Evolutionary conservation across 441 rosid species (phyloP).

Genomic region (Kokia cookei): DNA sequence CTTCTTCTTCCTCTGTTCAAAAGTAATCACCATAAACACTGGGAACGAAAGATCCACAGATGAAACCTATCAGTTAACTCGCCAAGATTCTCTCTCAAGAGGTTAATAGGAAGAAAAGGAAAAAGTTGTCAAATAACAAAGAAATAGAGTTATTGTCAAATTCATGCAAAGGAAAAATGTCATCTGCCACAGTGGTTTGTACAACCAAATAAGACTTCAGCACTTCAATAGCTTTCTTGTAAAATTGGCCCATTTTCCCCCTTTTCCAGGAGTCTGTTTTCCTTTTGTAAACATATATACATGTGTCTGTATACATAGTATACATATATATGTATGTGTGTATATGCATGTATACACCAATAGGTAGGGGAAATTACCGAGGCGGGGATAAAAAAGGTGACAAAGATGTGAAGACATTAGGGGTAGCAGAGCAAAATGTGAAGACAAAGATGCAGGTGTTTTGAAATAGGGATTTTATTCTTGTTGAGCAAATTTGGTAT

Average conservation of each 20-base stretch:
- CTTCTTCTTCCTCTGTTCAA: conserved; percentile 95
- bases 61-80: conserved; percentile 52
- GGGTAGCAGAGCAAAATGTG: neutral
- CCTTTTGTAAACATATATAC: neutral
- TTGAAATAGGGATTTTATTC: neutral
- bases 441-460: neutral
- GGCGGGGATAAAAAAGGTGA: neutral
- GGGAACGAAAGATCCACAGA: conserved; percentile 28
- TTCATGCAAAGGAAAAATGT: neutral
- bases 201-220: neutral
- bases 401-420: neutral
- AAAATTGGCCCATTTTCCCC: neutral
- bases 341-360: neutral
- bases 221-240: neutral
- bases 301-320: neutral
- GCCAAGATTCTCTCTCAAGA: conserved; percentile 64
- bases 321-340: neutral
- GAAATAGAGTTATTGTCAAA: neutral
- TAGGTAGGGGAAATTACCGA: neutral
- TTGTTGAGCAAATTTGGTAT: too few relatives aligned
- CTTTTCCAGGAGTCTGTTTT: neutral
- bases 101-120: conserved; percentile 20
- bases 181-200: neutral
- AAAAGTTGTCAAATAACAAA: neutral
- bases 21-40: conserved; percentile 33